phyloP scores from a whole-genome alignment of 208 protist genomes.

The Trypanosoma rangeli region DNA sequence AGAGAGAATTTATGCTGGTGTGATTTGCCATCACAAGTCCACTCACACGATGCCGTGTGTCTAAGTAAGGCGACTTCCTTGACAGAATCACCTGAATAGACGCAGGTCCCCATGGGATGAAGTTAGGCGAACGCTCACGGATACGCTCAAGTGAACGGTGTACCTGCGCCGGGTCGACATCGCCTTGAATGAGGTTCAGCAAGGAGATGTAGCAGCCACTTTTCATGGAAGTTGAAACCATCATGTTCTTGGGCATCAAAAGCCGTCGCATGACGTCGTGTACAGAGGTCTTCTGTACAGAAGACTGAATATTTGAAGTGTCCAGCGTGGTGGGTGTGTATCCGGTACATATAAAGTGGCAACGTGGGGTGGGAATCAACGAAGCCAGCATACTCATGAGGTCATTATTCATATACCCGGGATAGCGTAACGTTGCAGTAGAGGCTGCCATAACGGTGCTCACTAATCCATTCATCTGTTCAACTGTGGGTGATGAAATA shows the following conservation, averaged over 20 bases:
- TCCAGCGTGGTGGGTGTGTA: slow-evolving; percentile 98
- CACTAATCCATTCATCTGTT: slow-evolving; percentile 98
- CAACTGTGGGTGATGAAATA: slow-evolving; percentile 93
- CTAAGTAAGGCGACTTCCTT: slow-evolving; percentile 96
- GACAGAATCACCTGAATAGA: slow-evolving; percentile 96
- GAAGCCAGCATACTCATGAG: slow-evolving; percentile 97
- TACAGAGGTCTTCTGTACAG: slow-evolving; percentile 99
- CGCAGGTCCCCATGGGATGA: slow-evolving; percentile 99
- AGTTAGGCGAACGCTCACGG: slow-evolving; percentile 95
- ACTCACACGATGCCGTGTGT: slow-evolving; percentile 96
- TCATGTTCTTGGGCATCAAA: slow-evolving; percentile 99
- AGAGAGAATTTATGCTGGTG: slow-evolving; percentile 96
- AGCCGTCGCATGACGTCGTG: slow-evolving; percentile 99
- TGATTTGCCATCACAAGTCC: slow-evolving; percentile 99
- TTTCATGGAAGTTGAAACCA: slow-evolving; percentile 93
- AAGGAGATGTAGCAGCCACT: slow-evolving; percentile 98
- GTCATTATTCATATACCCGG: slow-evolving; percentile 98
- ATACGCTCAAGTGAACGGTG: slow-evolving; percentile 99
- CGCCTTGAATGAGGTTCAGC: slow-evolving; percentile 99
- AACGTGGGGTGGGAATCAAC: slow-evolving; percentile 99
- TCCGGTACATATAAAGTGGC: slow-evolving; percentile 99
- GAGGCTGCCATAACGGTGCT: slow-evolving; percentile 99
- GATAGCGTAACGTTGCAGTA: slow-evolving; percentile 99
- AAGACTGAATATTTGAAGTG: slow-evolving; percentile 81
- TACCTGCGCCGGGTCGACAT: slow-evolving; percentile 98